Conservation (phyloP, 495 filamentous ascomycete genomes). For the Pseudotulostoma volvatum region DNA sequence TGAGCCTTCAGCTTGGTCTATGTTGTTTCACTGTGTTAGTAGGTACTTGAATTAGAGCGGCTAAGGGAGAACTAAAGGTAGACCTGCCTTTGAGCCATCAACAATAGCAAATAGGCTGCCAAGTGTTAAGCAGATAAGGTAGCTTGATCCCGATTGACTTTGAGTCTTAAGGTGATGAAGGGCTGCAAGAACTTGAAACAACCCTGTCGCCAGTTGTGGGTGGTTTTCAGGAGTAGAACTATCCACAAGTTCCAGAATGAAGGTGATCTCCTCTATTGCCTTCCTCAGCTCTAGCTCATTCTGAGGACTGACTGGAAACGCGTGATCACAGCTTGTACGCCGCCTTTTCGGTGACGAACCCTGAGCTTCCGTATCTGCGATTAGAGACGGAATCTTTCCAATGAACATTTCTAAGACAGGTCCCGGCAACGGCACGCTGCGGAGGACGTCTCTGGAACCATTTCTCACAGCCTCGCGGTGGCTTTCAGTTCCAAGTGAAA, state of each 20-base stretch:
- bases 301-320: slow-evolving; percentile 23
- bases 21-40: not conserved
- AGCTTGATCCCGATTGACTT: slow-evolving; percentile 61
- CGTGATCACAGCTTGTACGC: slow-evolving; percentile 52
- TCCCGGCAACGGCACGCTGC: slow-evolving; percentile 50
- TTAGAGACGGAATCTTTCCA: slow-evolving; percentile 46
- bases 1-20: slow-evolving; percentile 34
- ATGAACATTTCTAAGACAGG: slow-evolving; percentile 52
- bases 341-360: slow-evolving; percentile 57
- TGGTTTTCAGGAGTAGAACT: slow-evolving; percentile 53
- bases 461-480: slow-evolving; percentile 20
- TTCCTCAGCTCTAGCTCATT: slow-evolving; percentile 39
- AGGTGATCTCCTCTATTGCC: slow-evolving; percentile 55
- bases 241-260: slow-evolving; percentile 79
- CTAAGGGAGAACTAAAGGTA: not conserved
- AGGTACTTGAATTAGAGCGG: too few species aligned
- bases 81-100: slow-evolving; percentile 42
- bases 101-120: slow-evolving; percentile 65
- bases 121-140: slow-evolving; percentile 66
- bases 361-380: slow-evolving; percentile 43
- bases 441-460: slow-evolving; percentile 50
- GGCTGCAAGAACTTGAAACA: slow-evolving; percentile 73
- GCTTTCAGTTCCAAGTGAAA: slow-evolving; percentile 20
- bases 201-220: slow-evolving; percentile 51
- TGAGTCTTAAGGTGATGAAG: slow-evolving; percentile 62